Percentiles rank a stretch among this genome's conserved stretches.
Evolutionary conservation across 805 yeast genomes (phyloP).

Genomic region (Kregervanrija fluxuum): DNA sequence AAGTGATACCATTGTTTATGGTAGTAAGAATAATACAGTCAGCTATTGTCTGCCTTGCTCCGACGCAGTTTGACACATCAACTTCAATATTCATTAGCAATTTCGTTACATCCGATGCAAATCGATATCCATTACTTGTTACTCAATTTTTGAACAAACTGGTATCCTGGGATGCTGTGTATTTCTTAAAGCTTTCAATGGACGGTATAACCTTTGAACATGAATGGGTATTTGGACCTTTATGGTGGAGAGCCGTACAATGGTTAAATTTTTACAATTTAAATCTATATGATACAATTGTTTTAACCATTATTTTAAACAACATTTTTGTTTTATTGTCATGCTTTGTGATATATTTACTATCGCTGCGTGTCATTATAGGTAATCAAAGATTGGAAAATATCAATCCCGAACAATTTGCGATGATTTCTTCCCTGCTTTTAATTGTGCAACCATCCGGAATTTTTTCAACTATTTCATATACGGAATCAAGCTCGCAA

Average conservation of each 20-base stretch:
- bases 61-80: conserved; percentile 44
- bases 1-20: conserved; percentile 7
- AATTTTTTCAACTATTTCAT: conserved; percentile 63
- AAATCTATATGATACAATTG: conserved; percentile 36
- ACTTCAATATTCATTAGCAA: conserved; percentile 29
- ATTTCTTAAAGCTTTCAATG: conserved; percentile 52
- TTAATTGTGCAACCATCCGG: conserved; percentile 73
- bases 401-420: conserved; percentile 3
- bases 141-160: conserved; percentile 40
- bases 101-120: conserved; percentile 8
- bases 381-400: neutral
- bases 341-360: conserved; percentile 38
- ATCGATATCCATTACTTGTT: conserved; percentile 3
- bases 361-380: conserved; percentile 31
- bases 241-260: conserved; percentile 52
- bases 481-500: conserved; percentile 71
- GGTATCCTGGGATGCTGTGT: conserved; percentile 82
- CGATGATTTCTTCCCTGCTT: conserved; percentile 25
- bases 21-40: conserved; percentile 31
- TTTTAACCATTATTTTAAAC: conserved; percentile 41
- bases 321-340: conserved; percentile 47
- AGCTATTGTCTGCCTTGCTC: conserved; percentile 31
- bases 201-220: conserved; percentile 65
- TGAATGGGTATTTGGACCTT: conserved; percentile 80
- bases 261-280: conserved; percentile 10